Percentiles rank a stretch among this genome's conserved stretches.
Conservation (phyloP, 768 basidiomycete species). For the Candolleomyces efflorescens region DNA sequence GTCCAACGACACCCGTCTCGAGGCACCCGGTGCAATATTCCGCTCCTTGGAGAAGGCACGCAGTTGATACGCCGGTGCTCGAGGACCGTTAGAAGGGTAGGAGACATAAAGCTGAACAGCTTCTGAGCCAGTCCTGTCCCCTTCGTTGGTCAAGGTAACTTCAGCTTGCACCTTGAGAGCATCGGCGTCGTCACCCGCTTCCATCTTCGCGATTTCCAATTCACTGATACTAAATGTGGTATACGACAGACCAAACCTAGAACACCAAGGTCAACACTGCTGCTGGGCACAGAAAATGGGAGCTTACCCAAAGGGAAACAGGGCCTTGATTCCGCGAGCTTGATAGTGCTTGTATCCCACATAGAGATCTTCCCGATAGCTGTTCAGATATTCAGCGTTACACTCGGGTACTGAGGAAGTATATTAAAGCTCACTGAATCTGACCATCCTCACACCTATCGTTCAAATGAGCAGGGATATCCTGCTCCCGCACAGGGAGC, state of each 20-base stretch:
- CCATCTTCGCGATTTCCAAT: conserved; percentile 29
- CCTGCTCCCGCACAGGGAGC: conserved; percentile 54
- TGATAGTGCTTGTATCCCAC: conserved; percentile 72
- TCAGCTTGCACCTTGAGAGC: conserved; percentile 33
- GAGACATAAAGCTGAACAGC: conserved; percentile 65
- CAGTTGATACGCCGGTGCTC: conserved; percentile 57
- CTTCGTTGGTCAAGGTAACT: conserved; percentile 53
- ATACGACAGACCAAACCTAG: conserved; percentile 63
- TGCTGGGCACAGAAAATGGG: not conserved
- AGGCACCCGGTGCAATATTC: conserved; percentile 45
- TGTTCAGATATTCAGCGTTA: conserved; percentile 9
- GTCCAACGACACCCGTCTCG: conserved; percentile 33
- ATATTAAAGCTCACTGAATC: conserved; percentile 29
- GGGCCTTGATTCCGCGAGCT: conserved; percentile 43
- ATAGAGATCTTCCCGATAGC: conserved; percentile 58
- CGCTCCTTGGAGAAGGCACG: conserved; percentile 61
- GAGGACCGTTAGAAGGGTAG: conserved; percentile 44
- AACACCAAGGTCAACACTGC: not conserved
- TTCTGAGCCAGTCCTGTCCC: conserved; percentile 49
- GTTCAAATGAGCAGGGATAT: conserved; percentile 59
- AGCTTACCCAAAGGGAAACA: conserved; percentile 66
- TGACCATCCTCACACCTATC: conserved; percentile 55
- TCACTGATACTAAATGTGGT: conserved; percentile 59
- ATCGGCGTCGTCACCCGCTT: conserved; percentile 16
- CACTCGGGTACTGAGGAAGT: not conserved